Evolutionary conservation across 345 rosid species (phyloP).

Genomic region (Gossypium mustelinum): DNA sequence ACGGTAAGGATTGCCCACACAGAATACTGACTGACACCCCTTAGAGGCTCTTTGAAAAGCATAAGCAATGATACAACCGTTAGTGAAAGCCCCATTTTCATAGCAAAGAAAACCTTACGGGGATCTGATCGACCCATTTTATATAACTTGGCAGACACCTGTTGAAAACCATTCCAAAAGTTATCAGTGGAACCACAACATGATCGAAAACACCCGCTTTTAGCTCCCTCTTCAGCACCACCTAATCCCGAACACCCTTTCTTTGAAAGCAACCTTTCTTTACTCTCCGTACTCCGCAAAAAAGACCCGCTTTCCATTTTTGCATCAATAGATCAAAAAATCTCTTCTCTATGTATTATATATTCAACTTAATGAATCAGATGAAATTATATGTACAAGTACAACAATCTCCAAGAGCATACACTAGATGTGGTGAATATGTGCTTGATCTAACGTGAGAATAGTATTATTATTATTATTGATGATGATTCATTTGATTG

Average conservation of each 20-base stretch:
- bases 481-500: not conserved
- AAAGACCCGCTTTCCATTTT: slow-evolving; percentile 39
- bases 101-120: slow-evolving; percentile 52
- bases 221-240: slow-evolving; percentile 23
- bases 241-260: slow-evolving; percentile 50
- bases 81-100: slow-evolving; percentile 69
- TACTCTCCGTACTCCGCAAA: slow-evolving; percentile 37
- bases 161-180: slow-evolving; percentile 32
- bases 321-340: not conserved
- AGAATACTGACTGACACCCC: slow-evolving; percentile 44
- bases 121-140: slow-evolving; percentile 65
- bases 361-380: no score
- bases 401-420: not conserved
- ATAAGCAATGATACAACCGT: slow-evolving; percentile 49
- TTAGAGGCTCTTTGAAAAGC: slow-evolving; percentile 51
- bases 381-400: no score
- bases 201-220: slow-evolving; percentile 42
- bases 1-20: slow-evolving; percentile 89
- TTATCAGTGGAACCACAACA: slow-evolving; percentile 36
- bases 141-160: slow-evolving; percentile 26
- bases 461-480: no score
- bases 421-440: not conserved
- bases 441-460: not conserved
- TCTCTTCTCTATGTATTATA: no score
- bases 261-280: slow-evolving; percentile 52